Evolutionary conservation across 2,329 filamentous ascomycete genomes (phyloP).

Genomic region (Fusarium floridanum): DNA sequence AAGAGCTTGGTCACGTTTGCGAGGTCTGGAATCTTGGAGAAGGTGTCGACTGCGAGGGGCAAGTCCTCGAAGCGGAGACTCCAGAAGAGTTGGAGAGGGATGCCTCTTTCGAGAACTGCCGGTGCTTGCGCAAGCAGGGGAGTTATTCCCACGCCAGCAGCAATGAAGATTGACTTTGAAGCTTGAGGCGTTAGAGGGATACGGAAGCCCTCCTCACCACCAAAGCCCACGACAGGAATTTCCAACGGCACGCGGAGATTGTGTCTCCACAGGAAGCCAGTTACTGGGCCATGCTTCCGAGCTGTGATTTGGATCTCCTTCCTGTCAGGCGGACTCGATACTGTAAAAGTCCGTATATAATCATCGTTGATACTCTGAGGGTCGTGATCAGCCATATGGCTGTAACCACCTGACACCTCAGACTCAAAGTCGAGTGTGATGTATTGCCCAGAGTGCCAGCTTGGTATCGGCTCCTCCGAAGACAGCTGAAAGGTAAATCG

Average conservation of each 20-base stretch:
- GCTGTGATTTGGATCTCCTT: constrained; percentile 79
- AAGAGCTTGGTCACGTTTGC: constrained; percentile 70
- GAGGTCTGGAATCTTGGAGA: constrained; percentile 66
- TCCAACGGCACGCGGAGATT: constrained; percentile 68
- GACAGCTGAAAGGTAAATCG: constrained; percentile 68
- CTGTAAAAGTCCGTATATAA: constrained; percentile 84
- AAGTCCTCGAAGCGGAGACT: constrained; percentile 73
- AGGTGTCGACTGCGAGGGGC: constrained; percentile 69
- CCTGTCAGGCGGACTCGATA: constrained; percentile 69
- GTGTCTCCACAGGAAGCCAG: constrained; percentile 72
- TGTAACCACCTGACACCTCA: constrained; percentile 80
- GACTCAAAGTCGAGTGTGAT: constrained; percentile 78
- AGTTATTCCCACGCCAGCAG: constrained; percentile 86
- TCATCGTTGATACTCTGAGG: constrained; percentile 87
- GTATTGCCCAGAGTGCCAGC: constrained; percentile 80
- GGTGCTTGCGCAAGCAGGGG: constrained; percentile 79
- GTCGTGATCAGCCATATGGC: constrained; percentile 86
- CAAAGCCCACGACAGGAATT: constrained; percentile 79
- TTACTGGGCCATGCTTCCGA: constrained; percentile 77
- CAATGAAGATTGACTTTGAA: constrained; percentile 70
- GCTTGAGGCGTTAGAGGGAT: constrained; percentile 45
- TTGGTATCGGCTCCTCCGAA: constrained; percentile 31
- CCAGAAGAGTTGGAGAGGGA: constrained; percentile 74
- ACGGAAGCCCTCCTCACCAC: constrained; percentile 67
- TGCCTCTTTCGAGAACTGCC: constrained; percentile 55